Evolutionary conservation across 2,329 filamentous ascomycete species (phyloP).

Genomic region (Colletotrichum trifolii): DNA sequence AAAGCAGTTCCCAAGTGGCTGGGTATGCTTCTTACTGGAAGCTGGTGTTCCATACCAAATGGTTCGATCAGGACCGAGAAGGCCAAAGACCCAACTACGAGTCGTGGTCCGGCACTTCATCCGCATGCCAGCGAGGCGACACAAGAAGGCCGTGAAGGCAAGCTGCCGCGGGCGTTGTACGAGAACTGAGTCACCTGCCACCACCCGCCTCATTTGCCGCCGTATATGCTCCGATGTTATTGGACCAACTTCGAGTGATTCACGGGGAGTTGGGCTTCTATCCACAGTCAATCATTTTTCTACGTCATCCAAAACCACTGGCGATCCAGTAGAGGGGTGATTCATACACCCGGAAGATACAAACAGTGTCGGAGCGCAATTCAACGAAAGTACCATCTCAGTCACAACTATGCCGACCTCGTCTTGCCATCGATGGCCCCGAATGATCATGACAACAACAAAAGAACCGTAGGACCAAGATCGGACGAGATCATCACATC

Average conservation of each 20-base stretch:
- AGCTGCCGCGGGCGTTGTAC: conserved; percentile 20
- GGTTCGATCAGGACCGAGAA: conserved; percentile 11
- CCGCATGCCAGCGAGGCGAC: neutral
- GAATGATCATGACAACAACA: neutral
- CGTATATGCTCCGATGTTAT: neutral
- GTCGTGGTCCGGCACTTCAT: conserved; percentile 2
- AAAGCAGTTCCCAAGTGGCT: conserved; percentile 21
- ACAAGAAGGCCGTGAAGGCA: conserved; percentile 5
- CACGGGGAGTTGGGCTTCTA: neutral
- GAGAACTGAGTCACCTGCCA: conserved; percentile 11
- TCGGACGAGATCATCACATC: neutral
- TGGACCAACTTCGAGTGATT: neutral
- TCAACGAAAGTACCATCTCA: no score
- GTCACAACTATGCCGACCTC: neutral
- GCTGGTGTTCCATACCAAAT: conserved; percentile 7
- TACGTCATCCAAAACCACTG: neutral
- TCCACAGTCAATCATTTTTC: neutral
- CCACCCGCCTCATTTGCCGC: neutral
- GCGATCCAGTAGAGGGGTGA: neutral
- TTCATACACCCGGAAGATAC: neutral
- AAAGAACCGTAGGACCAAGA: neutral
- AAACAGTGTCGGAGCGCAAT: no score
- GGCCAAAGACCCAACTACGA: conserved; percentile 1
- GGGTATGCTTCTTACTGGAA: conserved; percentile 32
- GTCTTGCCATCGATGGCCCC: neutral